Evolutionary conservation across 78 protist genomes (phyloP).

Genomic region (Protostelium mycophagum): DNA sequence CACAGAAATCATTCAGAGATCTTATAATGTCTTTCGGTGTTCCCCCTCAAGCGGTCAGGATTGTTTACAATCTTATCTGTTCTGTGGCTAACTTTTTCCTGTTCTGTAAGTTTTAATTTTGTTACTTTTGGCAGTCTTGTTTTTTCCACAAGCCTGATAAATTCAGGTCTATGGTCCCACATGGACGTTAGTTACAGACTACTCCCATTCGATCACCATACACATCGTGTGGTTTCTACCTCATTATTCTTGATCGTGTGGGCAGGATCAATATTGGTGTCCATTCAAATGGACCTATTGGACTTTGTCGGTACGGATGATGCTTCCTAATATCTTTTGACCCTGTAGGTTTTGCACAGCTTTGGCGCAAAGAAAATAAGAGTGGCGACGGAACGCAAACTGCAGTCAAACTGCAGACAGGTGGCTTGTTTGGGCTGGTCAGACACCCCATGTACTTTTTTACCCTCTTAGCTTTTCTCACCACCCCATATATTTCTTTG

Average conservation of each 20-base stretch:
- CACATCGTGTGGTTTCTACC: not conserved
- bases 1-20: not conserved
- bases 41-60: not conserved
- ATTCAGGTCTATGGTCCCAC: not conserved
- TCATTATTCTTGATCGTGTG: not conserved
- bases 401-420: not conserved
- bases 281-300: not conserved
- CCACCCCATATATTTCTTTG: not conserved
- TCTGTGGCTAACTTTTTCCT: not conserved
- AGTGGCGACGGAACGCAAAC: not conserved
- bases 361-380: not conserved
- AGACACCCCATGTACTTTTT: not conserved
- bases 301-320: not conserved
- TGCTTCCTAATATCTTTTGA: not conserved
- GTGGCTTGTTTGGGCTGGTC: not conserved
- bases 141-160: too few species aligned
- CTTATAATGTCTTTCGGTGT: not conserved
- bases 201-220: not conserved
- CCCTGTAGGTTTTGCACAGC: not conserved
- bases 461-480: not conserved
- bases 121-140: not conserved
- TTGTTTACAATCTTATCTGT: not conserved
- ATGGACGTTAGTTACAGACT: not conserved
- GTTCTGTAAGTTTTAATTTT: not conserved
- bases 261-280: not conserved